Evolutionary conservation across 345 rosid genomes (phyloP).

Genomic region (Arabis alpina): DNA sequence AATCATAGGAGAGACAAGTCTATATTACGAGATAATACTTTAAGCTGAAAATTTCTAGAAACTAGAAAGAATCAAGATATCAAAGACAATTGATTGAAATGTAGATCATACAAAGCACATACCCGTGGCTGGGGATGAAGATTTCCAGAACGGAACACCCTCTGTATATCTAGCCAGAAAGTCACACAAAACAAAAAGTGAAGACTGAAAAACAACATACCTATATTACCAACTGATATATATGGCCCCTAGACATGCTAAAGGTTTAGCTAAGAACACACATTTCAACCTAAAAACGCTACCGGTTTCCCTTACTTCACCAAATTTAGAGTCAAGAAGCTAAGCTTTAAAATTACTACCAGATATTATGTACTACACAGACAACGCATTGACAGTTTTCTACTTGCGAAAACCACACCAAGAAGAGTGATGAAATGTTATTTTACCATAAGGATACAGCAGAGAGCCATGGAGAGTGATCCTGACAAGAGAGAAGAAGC

Average conservation of each 20-base stretch:
- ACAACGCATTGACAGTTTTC: background rate
- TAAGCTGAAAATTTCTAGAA: background rate
- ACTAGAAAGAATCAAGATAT: conserved; percentile 10
- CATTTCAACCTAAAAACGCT: background rate
- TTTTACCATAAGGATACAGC: conserved; percentile 72
- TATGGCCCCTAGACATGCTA: background rate
- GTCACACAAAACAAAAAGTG: conserved; percentile 51
- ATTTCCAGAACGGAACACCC: conserved; percentile 80
- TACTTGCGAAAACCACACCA: background rate
- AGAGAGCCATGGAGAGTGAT: conserved; percentile 93
- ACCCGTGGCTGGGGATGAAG: conserved; percentile 92
- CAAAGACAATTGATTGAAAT: too few relatives aligned
- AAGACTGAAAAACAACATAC: too few relatives aligned
- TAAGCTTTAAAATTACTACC: background rate
- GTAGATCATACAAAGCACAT: conserved; percentile 39
- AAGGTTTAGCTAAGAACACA: conserved; percentile 3
- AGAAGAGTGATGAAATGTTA: background rate
- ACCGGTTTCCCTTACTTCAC: background rate
- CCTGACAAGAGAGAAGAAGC: conserved; percentile 81
- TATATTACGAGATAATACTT: background rate
- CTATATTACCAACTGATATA: background rate
- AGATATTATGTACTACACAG: background rate
- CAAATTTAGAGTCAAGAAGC: background rate
- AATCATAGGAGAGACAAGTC: background rate
- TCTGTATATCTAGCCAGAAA: conserved; percentile 65